Evolutionary conservation across 2,329 filamentous ascomycete species (phyloP), one percentile per base, ranked within the genome.

Genomic region (Diaporthe helianthi): DNA sequence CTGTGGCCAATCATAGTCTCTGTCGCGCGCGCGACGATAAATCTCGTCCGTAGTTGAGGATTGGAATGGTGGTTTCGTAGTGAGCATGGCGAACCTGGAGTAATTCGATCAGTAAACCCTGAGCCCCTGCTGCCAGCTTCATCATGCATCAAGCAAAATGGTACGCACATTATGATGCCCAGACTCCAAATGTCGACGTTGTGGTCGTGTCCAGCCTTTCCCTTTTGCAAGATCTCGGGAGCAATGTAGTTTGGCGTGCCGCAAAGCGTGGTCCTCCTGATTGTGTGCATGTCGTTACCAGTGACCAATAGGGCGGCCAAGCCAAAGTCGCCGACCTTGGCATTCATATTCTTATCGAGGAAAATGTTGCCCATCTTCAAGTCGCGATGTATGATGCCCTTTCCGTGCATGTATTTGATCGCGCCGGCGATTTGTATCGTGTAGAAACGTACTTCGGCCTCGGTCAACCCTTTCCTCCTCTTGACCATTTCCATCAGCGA

Each of bases 361-460:
- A 99, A 99, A 74, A 99, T 91, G 79, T 99, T 99, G 60, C 96
- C 97, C 85, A 98, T 98, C 82, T 99, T 99, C 75, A 99, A 82
- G 80, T 99, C 96, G 61, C 96, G 90, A 80, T 99, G 96, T 61
- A 98, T 97, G 72, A 99, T 97, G 73, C 95, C 96, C 78, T 97
- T 92, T 76, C 90, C 90, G 80, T 99, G 97, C 84, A 99, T 92
- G 78, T 99, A 99, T 81, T 98, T 98, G 81, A 99, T 95, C 46
- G 96, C 96, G 44, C 96, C 96, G 73, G 95, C 93, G 71, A 98
- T 94, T 80, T 99, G 96, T 49, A 99, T 90, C 71, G 96, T 92
- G 79, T 97, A 97, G 75, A 94, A 93, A 73, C 96, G 89, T 60
- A 98, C 94, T 81, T 99, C 96, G 0, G 96, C 94, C 79, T 98